Base-by-base conservation (phyloP, 2,329 filamentous ascomycete genomes). In the Penicillium crustosum region DNA sequence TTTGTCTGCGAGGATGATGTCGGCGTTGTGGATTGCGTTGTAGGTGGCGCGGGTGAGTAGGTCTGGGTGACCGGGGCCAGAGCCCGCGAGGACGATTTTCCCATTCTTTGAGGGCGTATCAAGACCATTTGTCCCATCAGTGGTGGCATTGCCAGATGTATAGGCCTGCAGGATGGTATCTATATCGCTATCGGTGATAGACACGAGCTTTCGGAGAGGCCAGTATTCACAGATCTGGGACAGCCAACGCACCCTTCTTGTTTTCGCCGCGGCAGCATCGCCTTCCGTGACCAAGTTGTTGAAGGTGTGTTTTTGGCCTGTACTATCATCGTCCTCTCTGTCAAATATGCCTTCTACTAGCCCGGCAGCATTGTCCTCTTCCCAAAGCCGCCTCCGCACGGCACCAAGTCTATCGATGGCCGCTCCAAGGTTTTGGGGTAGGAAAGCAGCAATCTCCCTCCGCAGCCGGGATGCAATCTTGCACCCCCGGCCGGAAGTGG, bases 141-240 rank as follows among this genome's bases (percentile, higher is more conserved):
- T 49, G 31, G 65, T 64, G 2, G 62, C 61, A 36, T 69, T 71
- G 35, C 68, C 69, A 21, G 73, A 67, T 10, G 71, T 75, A 55
- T 96, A 96, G 2, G 89, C 86, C 61, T 83, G 79, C n/a, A 99
- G 81, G 0, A 97, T 85, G 13, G 78, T 74, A 17, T 90, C 86
- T 7, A 97, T 86, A 65, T 97, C 93, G 9, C 83, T 82, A 68
- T 96, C 91, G 4, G 84, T 88, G 62, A 97, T 88, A 41, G 83
- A 82, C 8, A 92, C 91, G 1, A 99, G 83, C 19, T 90, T 86
- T 62, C 87, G 87, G 27, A 99, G 81, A 1, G 94, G 93, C 94
- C 94, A 99, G 77, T 99, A 99, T 79, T 99, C 94, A 81, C 94
- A 99, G 52, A 99, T 91, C 73, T 99, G 94, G 21, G 89, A 86